A percentile compares a stretch with the other conserved stretches of the same genome.
phyloP scores from a whole-genome alignment of 306 rosid genomes.

The Erythrophleum fordii region DNA sequence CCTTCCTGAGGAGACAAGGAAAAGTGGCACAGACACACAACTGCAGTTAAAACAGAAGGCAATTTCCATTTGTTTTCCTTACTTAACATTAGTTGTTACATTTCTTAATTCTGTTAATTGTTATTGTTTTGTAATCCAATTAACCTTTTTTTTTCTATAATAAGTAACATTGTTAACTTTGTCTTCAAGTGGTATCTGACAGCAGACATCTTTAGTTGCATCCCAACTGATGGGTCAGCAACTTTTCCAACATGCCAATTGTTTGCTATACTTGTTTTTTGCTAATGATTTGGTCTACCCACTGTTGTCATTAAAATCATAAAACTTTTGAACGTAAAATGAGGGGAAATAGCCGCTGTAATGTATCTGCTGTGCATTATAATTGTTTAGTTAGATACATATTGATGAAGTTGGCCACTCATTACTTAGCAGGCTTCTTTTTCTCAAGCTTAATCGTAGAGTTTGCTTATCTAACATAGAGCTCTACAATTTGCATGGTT shows the following conservation, averaged over 20 bases:
- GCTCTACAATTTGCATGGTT: neutral
- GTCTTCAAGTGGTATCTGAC: neutral
- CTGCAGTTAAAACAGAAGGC: slow-evolving; percentile 84
- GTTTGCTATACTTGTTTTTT: neutral
- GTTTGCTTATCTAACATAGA: neutral
- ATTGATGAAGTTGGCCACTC: neutral
- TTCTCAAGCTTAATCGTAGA: neutral
- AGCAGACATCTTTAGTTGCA: neutral
- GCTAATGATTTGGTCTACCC: neutral
- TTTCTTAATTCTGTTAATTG: slow-evolving; percentile 21
- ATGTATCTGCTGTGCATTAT: neutral
- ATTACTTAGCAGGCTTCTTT: neutral
- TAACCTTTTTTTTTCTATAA: neutral
- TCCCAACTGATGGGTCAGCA: neutral
- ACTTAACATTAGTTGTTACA: slow-evolving; percentile 27
- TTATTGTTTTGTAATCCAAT: slow-evolving; percentile 30
- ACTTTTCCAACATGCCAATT: neutral
- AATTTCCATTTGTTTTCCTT: slow-evolving; percentile 24
- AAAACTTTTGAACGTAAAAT: neutral
- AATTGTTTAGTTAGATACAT: neutral
- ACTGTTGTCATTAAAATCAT: neutral
- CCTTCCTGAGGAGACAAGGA: slow-evolving; percentile 81
- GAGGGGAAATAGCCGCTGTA: neutral
- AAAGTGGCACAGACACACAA: slow-evolving; percentile 71
- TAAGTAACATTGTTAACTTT: neutral